These are phyloP conservation scores for Phytophthora pseudosyringae DNA, from an alignment of 352 stramenopile genomes.

Conservation along the genomic window DNA sequence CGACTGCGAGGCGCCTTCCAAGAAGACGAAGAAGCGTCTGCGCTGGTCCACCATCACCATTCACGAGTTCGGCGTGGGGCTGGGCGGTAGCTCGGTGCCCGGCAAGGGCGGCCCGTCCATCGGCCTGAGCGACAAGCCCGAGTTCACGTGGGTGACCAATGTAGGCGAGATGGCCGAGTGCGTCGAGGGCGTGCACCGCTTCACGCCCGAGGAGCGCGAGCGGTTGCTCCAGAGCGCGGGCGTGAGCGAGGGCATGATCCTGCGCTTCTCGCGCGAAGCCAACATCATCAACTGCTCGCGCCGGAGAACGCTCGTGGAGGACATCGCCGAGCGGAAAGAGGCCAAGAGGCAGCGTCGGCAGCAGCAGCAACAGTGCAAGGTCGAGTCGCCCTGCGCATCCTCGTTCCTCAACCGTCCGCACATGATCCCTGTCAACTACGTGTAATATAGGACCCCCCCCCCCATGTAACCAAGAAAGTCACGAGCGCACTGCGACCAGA, in stretches of 20 bases:
- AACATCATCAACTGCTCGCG: constrained; percentile 73
- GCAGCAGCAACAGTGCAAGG: constrained; percentile 32
- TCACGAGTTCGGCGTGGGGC: constrained; percentile 60
- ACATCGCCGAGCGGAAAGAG: constrained; percentile 42
- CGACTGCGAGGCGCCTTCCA: constrained; percentile 9
- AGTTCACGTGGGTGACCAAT: constrained; percentile 72
- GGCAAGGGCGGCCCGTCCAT: constrained; percentile 59
- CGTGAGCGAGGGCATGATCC: constrained; percentile 70
- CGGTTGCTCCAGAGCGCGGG: constrained; percentile 53
- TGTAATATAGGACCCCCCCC: constrained; percentile 25
- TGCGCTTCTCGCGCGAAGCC: constrained; percentile 65
- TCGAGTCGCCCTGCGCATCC: constrained; percentile 33
- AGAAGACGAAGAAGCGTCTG: constrained; percentile 49
- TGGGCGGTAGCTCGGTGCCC: constrained; percentile 59
- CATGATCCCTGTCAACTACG: constrained; percentile 61
- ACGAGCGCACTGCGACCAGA: neutral
- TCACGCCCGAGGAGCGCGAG: constrained; percentile 58
- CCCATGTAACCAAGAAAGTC: constrained; percentile 3
- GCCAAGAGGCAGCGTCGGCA: constrained; percentile 32
- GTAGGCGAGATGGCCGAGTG: constrained; percentile 67
- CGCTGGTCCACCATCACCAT: constrained; percentile 66
- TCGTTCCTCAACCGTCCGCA: constrained; percentile 41
- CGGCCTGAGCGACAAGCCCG: constrained; percentile 50
- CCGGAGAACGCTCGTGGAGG: constrained; percentile 52
- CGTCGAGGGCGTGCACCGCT: constrained; percentile 64